phyloP scores from a whole-genome alignment of 176 grass and related monocot genomes.

The Oryza coarctata region DNA sequence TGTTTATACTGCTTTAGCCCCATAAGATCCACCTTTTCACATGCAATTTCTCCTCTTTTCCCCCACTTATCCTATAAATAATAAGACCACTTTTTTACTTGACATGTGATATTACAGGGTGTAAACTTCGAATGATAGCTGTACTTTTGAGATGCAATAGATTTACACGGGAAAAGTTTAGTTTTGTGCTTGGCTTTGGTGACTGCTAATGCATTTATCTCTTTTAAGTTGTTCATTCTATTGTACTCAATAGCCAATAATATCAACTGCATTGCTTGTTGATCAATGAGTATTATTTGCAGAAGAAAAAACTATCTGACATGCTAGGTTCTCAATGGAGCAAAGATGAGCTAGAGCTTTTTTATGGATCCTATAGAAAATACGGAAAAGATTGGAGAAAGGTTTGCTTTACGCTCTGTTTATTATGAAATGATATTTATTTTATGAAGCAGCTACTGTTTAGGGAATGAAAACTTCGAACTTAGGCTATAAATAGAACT shows the following conservation, averaged over 20 bases:
- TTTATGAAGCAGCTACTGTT: conserved; percentile 6
- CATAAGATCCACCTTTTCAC: background rate
- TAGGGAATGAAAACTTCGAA: background rate
- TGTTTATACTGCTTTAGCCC: background rate
- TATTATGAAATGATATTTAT: conserved; percentile 2
- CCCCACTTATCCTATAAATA: background rate
- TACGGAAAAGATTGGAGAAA: conserved; percentile 99
- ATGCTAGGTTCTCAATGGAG: conserved; percentile 92
- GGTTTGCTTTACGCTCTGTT: conserved; percentile 44
- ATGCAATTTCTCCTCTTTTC: background rate
- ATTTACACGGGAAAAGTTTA: too few species aligned
- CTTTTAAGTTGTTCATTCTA: conserved; percentile 21
- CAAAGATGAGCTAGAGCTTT: conserved; percentile 94
- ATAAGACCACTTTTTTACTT: background rate
- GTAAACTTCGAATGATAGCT: too few species aligned
- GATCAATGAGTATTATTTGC: conserved; percentile 39
- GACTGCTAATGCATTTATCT: conserved; percentile 28
- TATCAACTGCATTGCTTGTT: background rate
- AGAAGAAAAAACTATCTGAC: conserved; percentile 93
- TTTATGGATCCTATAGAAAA: conserved; percentile 91
- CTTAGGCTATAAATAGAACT: background rate
- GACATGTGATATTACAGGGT: conserved; percentile 12
- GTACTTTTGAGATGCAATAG: conserved; percentile 4
- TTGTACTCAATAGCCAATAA: background rate
- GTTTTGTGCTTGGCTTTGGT: too few species aligned